Conservation (phyloP, 2,329 filamentous ascomycete species). For the Xylariaceae sp. region DNA sequence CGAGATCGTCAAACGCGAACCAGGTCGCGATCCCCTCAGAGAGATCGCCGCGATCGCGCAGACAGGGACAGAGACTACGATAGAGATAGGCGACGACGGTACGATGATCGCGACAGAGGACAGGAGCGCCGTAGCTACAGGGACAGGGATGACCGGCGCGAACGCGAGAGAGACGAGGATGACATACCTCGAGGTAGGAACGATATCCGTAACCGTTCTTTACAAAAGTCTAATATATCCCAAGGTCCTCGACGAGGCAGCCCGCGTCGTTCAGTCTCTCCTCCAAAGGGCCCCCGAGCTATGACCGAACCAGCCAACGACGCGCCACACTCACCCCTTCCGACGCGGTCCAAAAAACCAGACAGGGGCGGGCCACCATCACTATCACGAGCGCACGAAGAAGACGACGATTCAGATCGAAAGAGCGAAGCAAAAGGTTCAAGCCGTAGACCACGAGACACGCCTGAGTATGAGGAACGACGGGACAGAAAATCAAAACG, state of each 20-base stretch:
- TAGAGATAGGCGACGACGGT: conserved; percentile 27
- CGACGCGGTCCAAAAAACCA: conserved; percentile 27
- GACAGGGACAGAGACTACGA: conserved; percentile 40
- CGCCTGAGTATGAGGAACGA: conserved; percentile 25
- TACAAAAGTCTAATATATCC: neutral
- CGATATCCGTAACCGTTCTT: neutral
- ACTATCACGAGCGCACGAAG: conserved; percentile 37
- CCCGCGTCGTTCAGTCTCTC: conserved; percentile 21
- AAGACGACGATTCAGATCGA: conserved; percentile 28
- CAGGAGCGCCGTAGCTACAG: conserved; percentile 17
- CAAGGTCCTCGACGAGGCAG: conserved; percentile 22
- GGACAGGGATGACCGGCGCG: conserved; percentile 17
- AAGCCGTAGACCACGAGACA: conserved; percentile 16
- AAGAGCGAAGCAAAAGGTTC: conserved; percentile 20
- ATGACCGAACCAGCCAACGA: neutral
- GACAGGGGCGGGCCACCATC: conserved; percentile 24
- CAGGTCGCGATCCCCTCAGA: conserved; percentile 28
- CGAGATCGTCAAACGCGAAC: conserved; percentile 27
- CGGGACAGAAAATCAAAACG: conserved; percentile 15
- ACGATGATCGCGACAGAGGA: conserved; percentile 12
- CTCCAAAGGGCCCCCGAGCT: neutral
- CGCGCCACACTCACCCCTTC: conserved; percentile 30
- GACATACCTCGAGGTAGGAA: conserved; percentile 20
- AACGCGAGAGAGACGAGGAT: conserved; percentile 21
- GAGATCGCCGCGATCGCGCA: conserved; percentile 36